phyloP scores from a whole-genome alignment of 768 basidiomycete species.

The Kwoniella bestiolae region DNA sequence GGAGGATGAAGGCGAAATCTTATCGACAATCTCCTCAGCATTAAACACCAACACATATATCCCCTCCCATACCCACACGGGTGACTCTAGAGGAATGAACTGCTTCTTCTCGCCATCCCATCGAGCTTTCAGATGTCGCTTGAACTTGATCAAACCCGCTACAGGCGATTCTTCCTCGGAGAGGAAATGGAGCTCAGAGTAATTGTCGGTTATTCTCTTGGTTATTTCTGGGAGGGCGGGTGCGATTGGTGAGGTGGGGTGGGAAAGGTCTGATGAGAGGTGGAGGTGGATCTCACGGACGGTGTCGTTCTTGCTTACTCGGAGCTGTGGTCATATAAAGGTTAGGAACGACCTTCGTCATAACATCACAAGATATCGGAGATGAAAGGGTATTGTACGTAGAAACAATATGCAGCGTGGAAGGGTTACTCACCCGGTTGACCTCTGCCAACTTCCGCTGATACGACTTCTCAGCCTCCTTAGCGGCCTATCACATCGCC shows the following conservation, averaged over 20 bases:
- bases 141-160: constrained; percentile 44
- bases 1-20: constrained; percentile 22
- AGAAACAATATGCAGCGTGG: neutral
- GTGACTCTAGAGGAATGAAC: constrained; percentile 39
- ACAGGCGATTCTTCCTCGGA: constrained; percentile 27
- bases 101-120: constrained; percentile 39
- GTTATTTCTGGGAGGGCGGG: constrained; percentile 46
- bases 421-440: constrained; percentile 39
- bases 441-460: constrained; percentile 45
- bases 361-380: neutral
- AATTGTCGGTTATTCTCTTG: constrained; percentile 33
- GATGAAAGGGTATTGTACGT: neutral
- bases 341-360: neutral
- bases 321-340: constrained; percentile 25
- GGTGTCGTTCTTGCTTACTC: constrained; percentile 46
- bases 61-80: constrained; percentile 44
- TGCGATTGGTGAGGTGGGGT: constrained; percentile 44
- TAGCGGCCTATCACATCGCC: constrained; percentile 26
- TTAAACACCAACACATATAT: constrained; percentile 43
- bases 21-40: constrained; percentile 48
- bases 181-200: constrained; percentile 33
- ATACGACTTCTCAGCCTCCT: constrained; percentile 43
- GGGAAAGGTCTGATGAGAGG: constrained; percentile 40
- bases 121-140: constrained; percentile 43
- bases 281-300: constrained; percentile 52